Evolutionary conservation across 1,284 basidiomycete genomes (phyloP).

Genomic region (Coniferiporia sulphurascens): DNA sequence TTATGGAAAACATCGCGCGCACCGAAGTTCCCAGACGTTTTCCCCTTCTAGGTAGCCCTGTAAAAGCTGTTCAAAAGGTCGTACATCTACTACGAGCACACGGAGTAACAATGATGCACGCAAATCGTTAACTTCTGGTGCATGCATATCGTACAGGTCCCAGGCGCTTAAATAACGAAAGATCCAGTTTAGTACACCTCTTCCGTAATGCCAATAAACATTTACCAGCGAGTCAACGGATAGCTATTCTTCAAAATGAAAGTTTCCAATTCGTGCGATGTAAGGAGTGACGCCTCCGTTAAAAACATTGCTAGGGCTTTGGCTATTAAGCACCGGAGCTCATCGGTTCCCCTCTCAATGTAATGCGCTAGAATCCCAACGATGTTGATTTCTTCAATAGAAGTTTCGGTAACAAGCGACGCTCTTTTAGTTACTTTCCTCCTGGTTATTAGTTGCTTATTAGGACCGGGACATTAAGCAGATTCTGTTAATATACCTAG

Average conservation of each 20-base stretch:
- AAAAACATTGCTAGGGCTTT: conserved; percentile 60
- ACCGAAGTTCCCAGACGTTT: conserved; percentile 47
- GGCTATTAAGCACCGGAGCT: conserved; percentile 48
- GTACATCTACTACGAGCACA: conserved; percentile 55
- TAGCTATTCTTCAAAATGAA: conserved; percentile 59
- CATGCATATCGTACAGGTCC: conserved; percentile 58
- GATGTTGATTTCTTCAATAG: conserved; percentile 47
- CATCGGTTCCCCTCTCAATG: conserved; percentile 43
- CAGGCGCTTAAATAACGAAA: conserved; percentile 43
- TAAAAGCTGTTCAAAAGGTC: conserved; percentile 51
- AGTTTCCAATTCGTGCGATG: conserved; percentile 63
- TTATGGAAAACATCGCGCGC: conserved; percentile 11
- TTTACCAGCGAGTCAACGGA: conserved; percentile 53
- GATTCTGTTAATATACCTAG: conserved; percentile 38
- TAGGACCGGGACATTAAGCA: background rate
- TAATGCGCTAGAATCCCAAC: conserved; percentile 50
- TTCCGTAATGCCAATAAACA: background rate
- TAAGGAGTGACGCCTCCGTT: conserved; percentile 51
- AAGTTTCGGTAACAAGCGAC: conserved; percentile 45
- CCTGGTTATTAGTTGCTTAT: conserved; percentile 30
- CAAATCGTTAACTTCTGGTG: conserved; percentile 44
- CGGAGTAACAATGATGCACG: conserved; percentile 53
- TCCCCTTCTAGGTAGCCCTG: conserved; percentile 32
- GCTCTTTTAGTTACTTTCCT: conserved; percentile 42
- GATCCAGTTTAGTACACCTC: background rate